Percentiles rank a stretch among this genome's conserved stretches.
Evolutionary conservation across 441 rosid genomes (phyloP).

Genomic region (Isatis lusitanica): DNA sequence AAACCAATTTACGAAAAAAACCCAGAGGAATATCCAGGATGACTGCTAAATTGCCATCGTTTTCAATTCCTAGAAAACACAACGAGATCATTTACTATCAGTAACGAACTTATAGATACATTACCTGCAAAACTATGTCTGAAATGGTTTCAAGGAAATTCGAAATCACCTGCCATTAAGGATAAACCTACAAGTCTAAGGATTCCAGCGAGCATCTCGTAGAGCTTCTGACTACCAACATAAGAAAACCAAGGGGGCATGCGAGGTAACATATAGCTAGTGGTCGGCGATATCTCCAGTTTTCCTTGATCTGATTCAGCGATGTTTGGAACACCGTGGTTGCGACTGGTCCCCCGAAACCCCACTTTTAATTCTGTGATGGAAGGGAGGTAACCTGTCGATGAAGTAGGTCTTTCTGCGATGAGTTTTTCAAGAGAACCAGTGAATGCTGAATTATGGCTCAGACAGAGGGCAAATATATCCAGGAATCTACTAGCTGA

Average conservation of each 20-base stretch:
- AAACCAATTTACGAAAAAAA: conserved; percentile 59
- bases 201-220: conserved; percentile 73
- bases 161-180: conserved; percentile 75
- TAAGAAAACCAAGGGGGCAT: conserved; percentile 88
- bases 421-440: conserved; percentile 80
- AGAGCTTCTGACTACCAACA: conserved; percentile 75
- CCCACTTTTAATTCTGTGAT: conserved; percentile 70
- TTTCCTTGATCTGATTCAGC: conserved; percentile 45
- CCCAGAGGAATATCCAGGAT: conserved; percentile 80
- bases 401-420: conserved; percentile 59
- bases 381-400: conserved; percentile 75
- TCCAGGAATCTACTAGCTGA: conserved; percentile 86
- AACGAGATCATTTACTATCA: conserved; percentile 22
- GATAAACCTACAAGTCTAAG: conserved; percentile 94
- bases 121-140: conserved; percentile 16
- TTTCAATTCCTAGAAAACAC: conserved; percentile 57
- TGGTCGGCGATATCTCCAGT: conserved; percentile 39
- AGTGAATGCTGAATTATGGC: conserved; percentile 67
- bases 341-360: conserved; percentile 36
- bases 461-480: conserved; percentile 69
- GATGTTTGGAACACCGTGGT: conserved; percentile 33
- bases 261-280: conserved; percentile 58
- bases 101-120: conserved; percentile 29
- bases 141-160: conserved; percentile 35
- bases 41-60: conserved; percentile 62